Evolutionary conservation across 2,329 filamentous ascomycete species (phyloP).

Genomic region (Didymellaceae sp.): DNA sequence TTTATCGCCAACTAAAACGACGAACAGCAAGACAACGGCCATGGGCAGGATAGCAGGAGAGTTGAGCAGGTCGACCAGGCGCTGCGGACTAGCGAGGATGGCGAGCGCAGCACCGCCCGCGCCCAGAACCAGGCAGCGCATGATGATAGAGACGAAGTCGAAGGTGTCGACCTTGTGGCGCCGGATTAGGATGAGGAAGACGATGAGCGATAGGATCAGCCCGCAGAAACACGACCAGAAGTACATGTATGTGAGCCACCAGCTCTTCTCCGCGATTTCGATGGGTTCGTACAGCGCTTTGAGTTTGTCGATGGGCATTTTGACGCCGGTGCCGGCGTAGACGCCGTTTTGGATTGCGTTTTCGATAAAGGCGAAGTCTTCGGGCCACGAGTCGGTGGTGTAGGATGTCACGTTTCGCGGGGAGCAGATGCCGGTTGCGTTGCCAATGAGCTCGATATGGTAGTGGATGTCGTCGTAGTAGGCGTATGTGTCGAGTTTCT

Average conservation of each 20-base stretch:
- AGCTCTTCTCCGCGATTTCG: slow-evolving; percentile 37
- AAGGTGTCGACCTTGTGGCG: slow-evolving; percentile 49
- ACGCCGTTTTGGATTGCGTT: slow-evolving; percentile 38
- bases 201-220: slow-evolving; percentile 45
- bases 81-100: slow-evolving; percentile 31
- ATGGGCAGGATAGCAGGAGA: slow-evolving; percentile 46
- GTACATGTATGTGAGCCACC: slow-evolving; percentile 47
- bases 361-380: slow-evolving; percentile 28
- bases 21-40: slow-evolving; percentile 45
- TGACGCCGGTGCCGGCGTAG: slow-evolving; percentile 45
- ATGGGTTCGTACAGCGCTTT: slow-evolving; percentile 28
- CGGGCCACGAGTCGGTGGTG: slow-evolving; percentile 23
- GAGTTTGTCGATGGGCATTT: slow-evolving; percentile 39
- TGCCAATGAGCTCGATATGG: slow-evolving; percentile 35
- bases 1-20: slow-evolving; percentile 40
- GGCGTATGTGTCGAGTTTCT: slow-evolving; percentile 35
- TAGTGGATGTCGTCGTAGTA: slow-evolving; percentile 21
- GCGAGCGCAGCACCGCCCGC: slow-evolving; percentile 41
- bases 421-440: slow-evolving; percentile 42
- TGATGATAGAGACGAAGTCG: slow-evolving; percentile 48
- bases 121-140: slow-evolving; percentile 35
- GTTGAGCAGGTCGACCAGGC: slow-evolving; percentile 35
- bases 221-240: slow-evolving; percentile 48
- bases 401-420: slow-evolving; percentile 25
- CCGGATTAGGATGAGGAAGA: slow-evolving; percentile 50